phyloP scores from a whole-genome alignment of 306 rosid genomes.

The Cicer cuneatum region DNA sequence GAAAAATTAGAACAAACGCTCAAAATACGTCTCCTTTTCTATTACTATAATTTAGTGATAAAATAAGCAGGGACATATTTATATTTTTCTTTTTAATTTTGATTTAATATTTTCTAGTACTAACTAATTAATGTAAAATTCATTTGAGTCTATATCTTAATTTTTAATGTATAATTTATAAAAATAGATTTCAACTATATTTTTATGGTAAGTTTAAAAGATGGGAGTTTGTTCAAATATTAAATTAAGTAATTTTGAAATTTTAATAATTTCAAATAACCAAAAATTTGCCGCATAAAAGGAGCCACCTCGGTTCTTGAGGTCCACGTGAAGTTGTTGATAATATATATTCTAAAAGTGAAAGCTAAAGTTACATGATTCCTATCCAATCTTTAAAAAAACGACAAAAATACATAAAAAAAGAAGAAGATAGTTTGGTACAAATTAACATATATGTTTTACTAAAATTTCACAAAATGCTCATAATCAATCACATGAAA shows the following conservation, averaged over 20 bases:
- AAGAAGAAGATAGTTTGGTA: not conserved
- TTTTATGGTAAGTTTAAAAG: not conserved
- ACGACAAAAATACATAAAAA: constrained; percentile 15
- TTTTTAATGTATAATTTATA: not conserved
- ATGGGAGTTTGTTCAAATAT: not conserved
- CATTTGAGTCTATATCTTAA: too few species aligned
- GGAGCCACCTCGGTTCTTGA: constrained; percentile 6
- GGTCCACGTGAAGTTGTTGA: constrained; percentile 21
- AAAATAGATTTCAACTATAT: not conserved
- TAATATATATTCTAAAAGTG: constrained; percentile 42
- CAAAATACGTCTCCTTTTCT: too few species aligned
- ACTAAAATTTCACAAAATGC: constrained; percentile 3
- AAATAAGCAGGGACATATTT: too few species aligned
- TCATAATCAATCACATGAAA: not conserved
- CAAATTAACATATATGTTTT: not conserved
- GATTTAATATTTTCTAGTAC: too few species aligned
- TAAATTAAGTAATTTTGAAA: not conserved
- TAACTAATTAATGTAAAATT: too few species aligned
- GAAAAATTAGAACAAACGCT: too few species aligned
- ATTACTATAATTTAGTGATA: too few species aligned
- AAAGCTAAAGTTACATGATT: constrained; percentile 48
- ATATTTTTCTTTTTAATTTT: too few species aligned
- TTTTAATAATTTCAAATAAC: not conserved
- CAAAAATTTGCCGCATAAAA: not conserved
- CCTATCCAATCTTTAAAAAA: constrained; percentile 41